phyloP scores from a whole-genome alignment of 176 grass and related monocot species.

The Hyparrhenia diplandra region DNA sequence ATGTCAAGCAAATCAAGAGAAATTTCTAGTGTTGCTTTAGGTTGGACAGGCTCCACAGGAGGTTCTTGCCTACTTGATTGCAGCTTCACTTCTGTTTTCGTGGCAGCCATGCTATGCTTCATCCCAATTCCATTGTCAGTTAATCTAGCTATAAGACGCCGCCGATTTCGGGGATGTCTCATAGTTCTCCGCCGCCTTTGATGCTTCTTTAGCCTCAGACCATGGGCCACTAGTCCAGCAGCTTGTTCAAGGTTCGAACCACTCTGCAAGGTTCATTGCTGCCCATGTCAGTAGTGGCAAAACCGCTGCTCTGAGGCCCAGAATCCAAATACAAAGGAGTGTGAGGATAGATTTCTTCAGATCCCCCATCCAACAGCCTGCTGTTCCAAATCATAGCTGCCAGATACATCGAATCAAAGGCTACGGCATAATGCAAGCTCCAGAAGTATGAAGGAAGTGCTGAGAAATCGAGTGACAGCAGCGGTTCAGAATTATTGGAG shows the following conservation, averaged over 20 bases:
- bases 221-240: constrained; percentile 32
- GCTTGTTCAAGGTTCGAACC: constrained; percentile 29
- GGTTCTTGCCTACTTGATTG: constrained; percentile 8
- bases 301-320: neutral
- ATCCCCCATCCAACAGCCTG: neutral
- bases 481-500: constrained; percentile 21
- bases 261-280: constrained; percentile 8
- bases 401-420: constrained; percentile 53
- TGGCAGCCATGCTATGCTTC: neutral
- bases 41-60: constrained; percentile 33
- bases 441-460: constrained; percentile 68
- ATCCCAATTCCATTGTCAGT: constrained; percentile 1
- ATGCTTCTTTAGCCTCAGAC: constrained; percentile 47
- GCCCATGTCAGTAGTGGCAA: neutral
- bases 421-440: constrained; percentile 49
- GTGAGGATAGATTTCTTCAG: constrained; percentile 15
- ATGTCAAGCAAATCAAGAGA: constrained; percentile 64
- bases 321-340: constrained; percentile 19
- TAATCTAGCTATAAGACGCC: constrained; percentile 18
- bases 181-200: constrained; percentile 71
- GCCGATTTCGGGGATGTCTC: constrained; percentile 32
- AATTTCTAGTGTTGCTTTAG: constrained; percentile 48
- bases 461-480: constrained; percentile 63
- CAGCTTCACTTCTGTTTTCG: neutral
- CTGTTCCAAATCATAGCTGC: constrained; percentile 31